Percentiles rank a stretch among this genome's conserved stretches.
Conservation (phyloP, 768 basidiomycete species). For the Suillus clintonianus region DNA sequence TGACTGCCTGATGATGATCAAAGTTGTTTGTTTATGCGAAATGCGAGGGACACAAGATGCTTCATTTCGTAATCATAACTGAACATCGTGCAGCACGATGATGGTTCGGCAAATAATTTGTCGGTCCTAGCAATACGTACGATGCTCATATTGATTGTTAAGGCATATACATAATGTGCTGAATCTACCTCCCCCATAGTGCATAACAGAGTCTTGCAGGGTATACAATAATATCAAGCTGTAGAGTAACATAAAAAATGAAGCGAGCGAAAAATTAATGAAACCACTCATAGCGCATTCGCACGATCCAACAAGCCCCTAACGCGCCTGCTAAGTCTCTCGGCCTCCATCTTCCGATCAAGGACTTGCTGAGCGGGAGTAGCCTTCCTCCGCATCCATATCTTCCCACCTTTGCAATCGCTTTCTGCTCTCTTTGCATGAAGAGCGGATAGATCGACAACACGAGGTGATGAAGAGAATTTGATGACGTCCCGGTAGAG, state of each 20-base stretch:
- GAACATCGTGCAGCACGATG: too few species aligned
- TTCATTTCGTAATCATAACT: too few species aligned
- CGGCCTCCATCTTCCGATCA: constrained; percentile 76
- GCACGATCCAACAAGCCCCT: constrained; percentile 72
- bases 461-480: constrained; percentile 78
- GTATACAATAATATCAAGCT: neutral
- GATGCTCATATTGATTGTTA: neutral
- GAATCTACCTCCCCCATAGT: neutral
- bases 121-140: neutral
- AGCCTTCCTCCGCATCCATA: constrained; percentile 81
- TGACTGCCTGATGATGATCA: neutral
- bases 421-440: constrained; percentile 53
- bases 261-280: neutral
- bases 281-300: constrained; percentile 30
- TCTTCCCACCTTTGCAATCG: constrained; percentile 45
- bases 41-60: too few species aligned
- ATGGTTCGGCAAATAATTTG: too few species aligned
- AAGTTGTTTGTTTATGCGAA: neutral
- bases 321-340: constrained; percentile 67
- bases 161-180: neutral
- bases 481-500: constrained; percentile 88
- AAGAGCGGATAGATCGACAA: constrained; percentile 79
- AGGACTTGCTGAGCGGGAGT: constrained; percentile 80
- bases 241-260: constrained; percentile 2
- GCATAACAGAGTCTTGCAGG: neutral